These are phyloP conservation scores for Xylariaceae sp. DNA, from an alignment of 2,329 filamentous ascomycete genomes.

Conservation along the genomic window DNA sequence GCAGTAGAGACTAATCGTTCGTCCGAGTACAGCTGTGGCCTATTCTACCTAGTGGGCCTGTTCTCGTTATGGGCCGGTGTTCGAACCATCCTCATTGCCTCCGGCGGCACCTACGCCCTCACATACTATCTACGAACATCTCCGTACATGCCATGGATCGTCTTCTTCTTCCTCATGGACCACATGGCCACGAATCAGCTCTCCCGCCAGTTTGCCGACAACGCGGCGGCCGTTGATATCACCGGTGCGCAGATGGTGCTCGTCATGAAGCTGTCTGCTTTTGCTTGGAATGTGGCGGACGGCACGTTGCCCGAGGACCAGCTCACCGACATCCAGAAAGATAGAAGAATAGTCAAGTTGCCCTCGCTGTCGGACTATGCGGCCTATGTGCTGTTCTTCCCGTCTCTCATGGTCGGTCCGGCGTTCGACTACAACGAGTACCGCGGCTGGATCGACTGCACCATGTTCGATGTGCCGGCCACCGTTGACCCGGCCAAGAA, in stretches of 20 bases:
- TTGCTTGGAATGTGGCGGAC: constrained; percentile 98
- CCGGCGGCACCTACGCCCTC: constrained; percentile 79
- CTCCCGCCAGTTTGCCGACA: constrained; percentile 70
- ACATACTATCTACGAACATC: constrained; percentile 77
- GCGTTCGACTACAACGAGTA: constrained; percentile 96
- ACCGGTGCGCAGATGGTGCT: constrained; percentile 97
- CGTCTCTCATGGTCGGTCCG: constrained; percentile 83
- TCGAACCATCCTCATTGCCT: constrained; percentile 76
- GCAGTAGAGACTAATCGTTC: constrained; percentile 14
- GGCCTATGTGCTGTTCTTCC: constrained; percentile 95
- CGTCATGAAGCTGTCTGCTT: constrained; percentile 95
- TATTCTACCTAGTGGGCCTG: constrained; percentile 92
- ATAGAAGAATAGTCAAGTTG: constrained; percentile 74
- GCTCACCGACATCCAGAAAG: constrained; percentile 85
- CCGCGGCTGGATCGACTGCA: constrained; percentile 86
- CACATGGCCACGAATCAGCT: constrained; percentile 94
- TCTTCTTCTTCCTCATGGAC: constrained; percentile 90
- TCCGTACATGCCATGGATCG: constrained; percentile 97
- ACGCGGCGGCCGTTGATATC: constrained; percentile 75
- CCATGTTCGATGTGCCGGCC: constrained; percentile 87
- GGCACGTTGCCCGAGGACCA: constrained; percentile 77
- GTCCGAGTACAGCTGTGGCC: constrained; percentile 28
- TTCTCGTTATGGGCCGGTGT: constrained; percentile 91
- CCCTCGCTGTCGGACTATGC: constrained; percentile 79
- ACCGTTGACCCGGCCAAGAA: constrained; percentile 83